Conservation (phyloP, 2,329 filamentous ascomycete species). For the Sporothrix dimorphospora region DNA sequence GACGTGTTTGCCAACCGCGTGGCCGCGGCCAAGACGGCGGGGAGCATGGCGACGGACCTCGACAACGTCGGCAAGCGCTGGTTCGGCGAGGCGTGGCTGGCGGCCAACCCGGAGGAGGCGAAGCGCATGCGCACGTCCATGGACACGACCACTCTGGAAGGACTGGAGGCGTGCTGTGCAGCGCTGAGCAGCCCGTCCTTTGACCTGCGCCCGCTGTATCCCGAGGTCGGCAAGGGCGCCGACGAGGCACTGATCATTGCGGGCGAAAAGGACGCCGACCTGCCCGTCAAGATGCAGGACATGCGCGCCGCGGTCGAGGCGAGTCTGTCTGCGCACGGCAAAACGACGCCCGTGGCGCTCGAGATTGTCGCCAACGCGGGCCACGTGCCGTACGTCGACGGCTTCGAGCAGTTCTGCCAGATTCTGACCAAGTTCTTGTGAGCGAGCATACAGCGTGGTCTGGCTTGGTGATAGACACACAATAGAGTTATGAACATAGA, state of each 20-base stretch:
- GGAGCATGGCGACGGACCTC: slow-evolving; percentile 41
- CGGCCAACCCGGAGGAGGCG: slow-evolving; percentile 43
- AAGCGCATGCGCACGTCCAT: slow-evolving; percentile 43
- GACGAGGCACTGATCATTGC: slow-evolving; percentile 45
- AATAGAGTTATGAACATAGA: not conserved
- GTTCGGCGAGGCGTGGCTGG: slow-evolving; percentile 47
- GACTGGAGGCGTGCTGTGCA: slow-evolving; percentile 48
- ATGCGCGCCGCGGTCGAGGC: slow-evolving; percentile 44
- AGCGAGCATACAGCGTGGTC: not conserved
- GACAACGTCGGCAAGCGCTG: slow-evolving; percentile 46
- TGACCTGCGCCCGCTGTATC: slow-evolving; percentile 44
- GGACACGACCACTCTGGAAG: slow-evolving; percentile 45
- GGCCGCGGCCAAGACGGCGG: slow-evolving; percentile 41
- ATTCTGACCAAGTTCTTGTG: slow-evolving; percentile 36
- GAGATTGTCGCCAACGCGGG: slow-evolving; percentile 44
- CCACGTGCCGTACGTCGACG: slow-evolving; percentile 46
- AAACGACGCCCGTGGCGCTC: slow-evolving; percentile 39
- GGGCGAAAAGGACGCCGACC: slow-evolving; percentile 48
- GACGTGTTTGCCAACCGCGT: slow-evolving; percentile 46
- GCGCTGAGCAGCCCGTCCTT: slow-evolving; percentile 45
- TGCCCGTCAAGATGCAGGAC: slow-evolving; percentile 45
- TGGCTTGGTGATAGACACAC: not conserved
- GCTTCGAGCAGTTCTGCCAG: slow-evolving; percentile 41
- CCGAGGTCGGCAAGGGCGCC: slow-evolving; percentile 41
- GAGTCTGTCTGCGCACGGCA: slow-evolving; percentile 39